A percentile compares a stretch with the other conserved stretches of the same genome.
Evolutionary conservation across 106 monocot genomes (phyloP).

Genomic region (Chionographis japonica): DNA sequence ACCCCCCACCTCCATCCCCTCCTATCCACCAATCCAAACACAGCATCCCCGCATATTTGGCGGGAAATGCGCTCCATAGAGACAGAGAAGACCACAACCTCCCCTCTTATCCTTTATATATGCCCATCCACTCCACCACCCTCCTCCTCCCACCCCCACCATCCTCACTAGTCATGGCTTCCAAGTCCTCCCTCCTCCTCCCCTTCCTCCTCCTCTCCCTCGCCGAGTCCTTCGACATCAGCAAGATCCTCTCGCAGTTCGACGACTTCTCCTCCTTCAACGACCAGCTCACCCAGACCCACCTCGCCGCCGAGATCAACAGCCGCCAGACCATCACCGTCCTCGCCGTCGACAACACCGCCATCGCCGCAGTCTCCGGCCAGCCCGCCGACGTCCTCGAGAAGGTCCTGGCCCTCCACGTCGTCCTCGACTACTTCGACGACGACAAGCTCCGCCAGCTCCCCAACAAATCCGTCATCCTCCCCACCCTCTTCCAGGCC

Average conservation of each 20-base stretch:
- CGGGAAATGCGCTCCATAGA: too few species aligned
- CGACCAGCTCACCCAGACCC: conserved; percentile 32
- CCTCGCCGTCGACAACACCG: conserved; percentile 34
- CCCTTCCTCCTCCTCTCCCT: conserved; percentile 2
- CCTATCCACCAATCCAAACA: too few species aligned
- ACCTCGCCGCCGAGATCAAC: conserved; percentile 39
- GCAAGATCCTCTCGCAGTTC: conserved; percentile 27
- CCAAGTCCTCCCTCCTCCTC: conserved; percentile 13
- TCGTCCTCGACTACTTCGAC: conserved; percentile 62
- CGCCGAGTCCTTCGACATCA: conserved; percentile 35
- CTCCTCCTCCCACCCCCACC: too few species aligned
- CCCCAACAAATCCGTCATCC: conserved; percentile 4
- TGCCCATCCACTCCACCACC: too few species aligned
- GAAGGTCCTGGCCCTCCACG: conserved; percentile 37
- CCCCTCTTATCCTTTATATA: too few species aligned
- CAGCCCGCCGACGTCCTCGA: conserved; percentile 9
- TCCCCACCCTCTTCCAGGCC: conserved; percentile 56
- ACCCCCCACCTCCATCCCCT: too few species aligned
- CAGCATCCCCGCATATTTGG: too few species aligned
- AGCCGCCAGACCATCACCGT: conserved; percentile 43
- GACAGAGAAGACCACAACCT: too few species aligned
- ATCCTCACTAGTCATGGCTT: conserved; percentile 10
- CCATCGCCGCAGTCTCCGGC: conserved; percentile 9
- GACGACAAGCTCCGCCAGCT: conserved; percentile 27
- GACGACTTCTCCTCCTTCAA: conserved; percentile 34